Conservation (phyloP, 495 filamentous ascomycete species). For the Platismatia glauca region DNA sequence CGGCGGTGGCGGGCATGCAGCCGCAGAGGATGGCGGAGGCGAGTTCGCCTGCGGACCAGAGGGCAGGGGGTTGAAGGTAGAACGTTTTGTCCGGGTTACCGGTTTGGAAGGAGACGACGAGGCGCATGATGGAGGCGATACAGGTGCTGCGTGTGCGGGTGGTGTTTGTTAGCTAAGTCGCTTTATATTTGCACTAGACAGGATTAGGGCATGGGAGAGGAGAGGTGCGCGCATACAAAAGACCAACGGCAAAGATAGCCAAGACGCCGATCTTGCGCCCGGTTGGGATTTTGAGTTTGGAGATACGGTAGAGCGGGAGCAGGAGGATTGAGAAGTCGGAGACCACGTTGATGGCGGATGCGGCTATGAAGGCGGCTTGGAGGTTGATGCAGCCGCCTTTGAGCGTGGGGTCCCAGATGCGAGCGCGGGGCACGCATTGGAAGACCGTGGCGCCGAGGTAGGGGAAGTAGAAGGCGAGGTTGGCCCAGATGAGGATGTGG, state of each 20-base stretch:
- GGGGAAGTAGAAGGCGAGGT: conserved; percentile 7
- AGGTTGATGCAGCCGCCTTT: conserved; percentile 26
- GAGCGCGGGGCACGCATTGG: conserved; percentile 14
- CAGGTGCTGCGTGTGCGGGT: background rate
- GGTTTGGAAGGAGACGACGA: conserved; percentile 6
- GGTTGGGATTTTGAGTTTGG: conserved; percentile 24
- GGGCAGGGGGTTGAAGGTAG: conserved; percentile 6
- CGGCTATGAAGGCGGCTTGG: conserved; percentile 20
- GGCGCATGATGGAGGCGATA: conserved; percentile 2
- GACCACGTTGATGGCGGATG: conserved; percentile 26
- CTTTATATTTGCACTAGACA: too few species aligned
- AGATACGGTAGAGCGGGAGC: conserved; percentile 27
- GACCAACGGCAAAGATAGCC: conserved; percentile 29
- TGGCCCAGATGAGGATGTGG: conserved; percentile 13
- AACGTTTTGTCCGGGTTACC: conserved; percentile 1
- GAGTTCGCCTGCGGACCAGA: conserved; percentile 7
- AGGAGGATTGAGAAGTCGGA: conserved; percentile 29
- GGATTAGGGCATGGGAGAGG: background rate
- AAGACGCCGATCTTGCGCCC: conserved; percentile 29
- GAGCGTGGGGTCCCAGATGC: conserved; percentile 12
- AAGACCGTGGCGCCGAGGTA: background rate
- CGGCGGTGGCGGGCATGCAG: conserved; percentile 9
- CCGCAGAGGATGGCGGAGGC: conserved; percentile 3
- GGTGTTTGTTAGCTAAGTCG: too few species aligned
- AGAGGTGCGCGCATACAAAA: conserved; percentile 19